Evolutionary conservation across 768 basidiomycete species (phyloP), one percentile per base, ranked within the genome.

Genomic region (Amanita exitialis): DNA sequence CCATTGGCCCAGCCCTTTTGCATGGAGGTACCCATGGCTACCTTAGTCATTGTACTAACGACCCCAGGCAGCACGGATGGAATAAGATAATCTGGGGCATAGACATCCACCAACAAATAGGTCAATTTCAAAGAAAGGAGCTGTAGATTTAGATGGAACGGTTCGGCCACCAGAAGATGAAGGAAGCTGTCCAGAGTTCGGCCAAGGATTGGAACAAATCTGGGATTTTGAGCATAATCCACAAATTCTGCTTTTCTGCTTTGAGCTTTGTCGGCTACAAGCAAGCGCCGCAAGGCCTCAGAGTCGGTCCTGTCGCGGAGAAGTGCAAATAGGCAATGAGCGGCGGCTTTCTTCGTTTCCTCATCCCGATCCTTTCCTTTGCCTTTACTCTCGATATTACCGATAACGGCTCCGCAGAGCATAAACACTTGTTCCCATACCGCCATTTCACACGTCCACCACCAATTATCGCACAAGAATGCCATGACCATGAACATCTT

Each of bases 361-460:
- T 95, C 91, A 54, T 85, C 83, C 42, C 86, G 74, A 30, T 70
- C 72, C 61, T 77, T 84, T 13, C 66, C 75, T 60, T 82, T 86
- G n/a, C 76, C 81, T 62, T 80, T 89, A 20, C 70, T 72, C 50
- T 82, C 84, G 7, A 85, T 67, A 12, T 79, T 76, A 16, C 81
- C 82, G 5, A 88, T 63, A 28, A 86, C 70, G 13, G 83, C 76
- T 32, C 78, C 77, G 55, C 74, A 84, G 13, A 90, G 69, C 71
- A 82, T 85, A 63, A 94, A 89, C 21, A 92, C 68, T 59, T 96
- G 91, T 60, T 86, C 83, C 92, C 92, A 94, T 23, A 80, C 65
- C 49, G 71, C 71, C 34, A 78, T 44, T 42, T 90, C 88, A 61
- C 83, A 83, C 16, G 71, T 70, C 86, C 87, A 89, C 89, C 90